phyloP scores from a whole-genome alignment of 495 filamentous ascomycete genomes.

The Aspergillus cristatus region DNA sequence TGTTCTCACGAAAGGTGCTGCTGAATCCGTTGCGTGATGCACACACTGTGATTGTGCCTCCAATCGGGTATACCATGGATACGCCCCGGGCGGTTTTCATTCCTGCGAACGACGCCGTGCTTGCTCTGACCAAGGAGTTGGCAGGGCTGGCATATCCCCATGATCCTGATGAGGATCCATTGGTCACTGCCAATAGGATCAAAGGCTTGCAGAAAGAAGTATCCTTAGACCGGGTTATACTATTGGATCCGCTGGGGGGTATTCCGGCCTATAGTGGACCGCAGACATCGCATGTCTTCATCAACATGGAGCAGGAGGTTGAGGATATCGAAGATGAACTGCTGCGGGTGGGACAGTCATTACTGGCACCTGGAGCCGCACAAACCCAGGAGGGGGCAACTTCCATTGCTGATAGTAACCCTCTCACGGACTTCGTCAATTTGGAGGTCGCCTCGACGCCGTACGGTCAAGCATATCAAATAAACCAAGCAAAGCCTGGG shows the following conservation, averaged over 20 bases:
- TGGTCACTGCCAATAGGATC: slow-evolving; percentile 33
- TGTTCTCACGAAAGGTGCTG: slow-evolving; percentile 52
- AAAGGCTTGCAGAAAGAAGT: slow-evolving; percentile 43
- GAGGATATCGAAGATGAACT: slow-evolving; percentile 56
- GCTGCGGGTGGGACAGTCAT: slow-evolving; percentile 11
- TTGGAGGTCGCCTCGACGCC: slow-evolving; percentile 19
- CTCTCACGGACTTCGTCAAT: slow-evolving; percentile 37
- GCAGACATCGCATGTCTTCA: slow-evolving; percentile 72
- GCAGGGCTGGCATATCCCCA: slow-evolving; percentile 42
- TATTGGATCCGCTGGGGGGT: slow-evolving; percentile 82
- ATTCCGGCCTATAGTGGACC: slow-evolving; percentile 63
- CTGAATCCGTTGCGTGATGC: slow-evolving; percentile 63
- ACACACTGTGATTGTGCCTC: slow-evolving; percentile 67
- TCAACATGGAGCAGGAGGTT: slow-evolving; percentile 93
- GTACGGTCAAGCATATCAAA: slow-evolving; percentile 5
- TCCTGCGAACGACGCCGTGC: slow-evolving; percentile 55
- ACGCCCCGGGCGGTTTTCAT: slow-evolving; percentile 46
- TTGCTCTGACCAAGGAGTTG: slow-evolving; percentile 65
- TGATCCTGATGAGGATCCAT: slow-evolving; percentile 39
- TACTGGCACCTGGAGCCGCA: slow-evolving; percentile 4
- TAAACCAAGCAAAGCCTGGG: slow-evolving; percentile 1
- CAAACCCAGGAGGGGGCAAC: slow-evolving; percentile 3
- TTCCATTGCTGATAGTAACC: slow-evolving; percentile 30
- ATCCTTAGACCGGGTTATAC: slow-evolving; percentile 74
- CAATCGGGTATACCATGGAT: slow-evolving; percentile 56